A percentile compares a stretch with the other conserved stretches of the same genome.
phyloP scores from a whole-genome alignment of 345 rosid genomes.

The Aquilaria malaccensis region DNA sequence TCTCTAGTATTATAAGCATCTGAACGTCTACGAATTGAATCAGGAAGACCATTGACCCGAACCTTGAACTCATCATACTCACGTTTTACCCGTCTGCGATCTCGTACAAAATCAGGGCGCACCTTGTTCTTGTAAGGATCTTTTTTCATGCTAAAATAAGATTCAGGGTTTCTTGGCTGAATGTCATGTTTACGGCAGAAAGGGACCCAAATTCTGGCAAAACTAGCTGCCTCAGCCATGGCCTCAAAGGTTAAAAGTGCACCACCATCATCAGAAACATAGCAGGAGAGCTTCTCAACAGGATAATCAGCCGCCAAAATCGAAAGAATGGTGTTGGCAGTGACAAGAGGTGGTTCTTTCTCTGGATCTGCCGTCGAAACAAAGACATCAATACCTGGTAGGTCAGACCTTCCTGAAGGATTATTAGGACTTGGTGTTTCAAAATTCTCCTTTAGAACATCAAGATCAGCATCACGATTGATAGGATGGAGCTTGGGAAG shows the following conservation, averaged over 20 bases:
- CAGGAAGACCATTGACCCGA: slow-evolving; percentile 54
- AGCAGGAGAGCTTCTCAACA: slow-evolving; percentile 71
- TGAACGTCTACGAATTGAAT: slow-evolving; percentile 62
- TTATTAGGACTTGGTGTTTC: slow-evolving; percentile 46
- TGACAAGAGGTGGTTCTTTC: slow-evolving; percentile 77
- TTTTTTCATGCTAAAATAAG: slow-evolving; percentile 56
- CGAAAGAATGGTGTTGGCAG: slow-evolving; percentile 81
- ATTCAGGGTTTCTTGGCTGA: slow-evolving; percentile 81
- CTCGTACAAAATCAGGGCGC: slow-evolving; percentile 64
- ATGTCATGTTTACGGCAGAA: slow-evolving; percentile 71
- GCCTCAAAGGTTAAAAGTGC: slow-evolving; percentile 84
- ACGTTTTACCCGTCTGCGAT: slow-evolving; percentile 58
- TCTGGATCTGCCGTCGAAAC: slow-evolving; percentile 87
- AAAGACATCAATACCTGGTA: slow-evolving; percentile 72
- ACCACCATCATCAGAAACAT: slow-evolving; percentile 82
- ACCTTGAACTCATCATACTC: slow-evolving; percentile 86
- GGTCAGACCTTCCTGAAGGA: slow-evolving; percentile 62
- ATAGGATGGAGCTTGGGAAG: slow-evolving; percentile 73
- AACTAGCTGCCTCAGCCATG: slow-evolving; percentile 91
- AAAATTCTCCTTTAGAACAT: slow-evolving; percentile 49
- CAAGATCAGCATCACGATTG: slow-evolving; percentile 49
- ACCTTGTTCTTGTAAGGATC: slow-evolving; percentile 82
- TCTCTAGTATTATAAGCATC: slow-evolving; percentile 71
- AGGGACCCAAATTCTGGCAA: slow-evolving; percentile 80
- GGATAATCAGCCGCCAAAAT: slow-evolving; percentile 76